Base-by-base conservation (phyloP, 306 rosid genomes). In the Arachis hypogaea region DNA sequence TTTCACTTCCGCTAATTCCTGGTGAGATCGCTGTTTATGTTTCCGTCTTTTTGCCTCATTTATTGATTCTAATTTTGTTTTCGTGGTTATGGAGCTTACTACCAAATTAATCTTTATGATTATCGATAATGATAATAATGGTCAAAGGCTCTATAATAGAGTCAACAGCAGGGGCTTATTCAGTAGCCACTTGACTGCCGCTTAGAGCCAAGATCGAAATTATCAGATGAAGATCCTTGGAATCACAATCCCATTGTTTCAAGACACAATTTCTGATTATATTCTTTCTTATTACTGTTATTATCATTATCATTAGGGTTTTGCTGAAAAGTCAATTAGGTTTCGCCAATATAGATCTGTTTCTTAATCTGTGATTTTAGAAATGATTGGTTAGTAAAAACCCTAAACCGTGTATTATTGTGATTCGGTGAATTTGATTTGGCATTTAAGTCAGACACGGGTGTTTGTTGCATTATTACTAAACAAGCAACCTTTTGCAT, bases 381-480 rank as follows among this genome's bases (percentile, higher is more conserved):
- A 33, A 33, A 33, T 2, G 38, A 4, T 22, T 22, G 16, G 54
- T 7, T 49, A 49, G 54, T 3, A 9, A 49, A 12, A 51, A 4
- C 3, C 0, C 38, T 18, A 45, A 30, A 2, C 7, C 3, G 0
- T 9, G 38, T 33, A 33, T 1, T 38, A 2, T 63, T 38, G 0
- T 14, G 40, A 1, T 55, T 55, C 4, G 38, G 42, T 57, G 44
- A n/a, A 1, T 61, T 49, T 11, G 2, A 33, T 52, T 67, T 58
- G 93, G 96, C 96, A 90, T 81, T 81, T 0, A 62, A 84, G 91
- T 87, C 97, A 92, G 96, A 89, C 96, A 89, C 97, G 96, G 96
- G 97, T 86, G 93, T 77, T 89, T 89, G 97, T 83, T 86, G 59
- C 55, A 11, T 22, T 0, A 59, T 74, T 10, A 36, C 50, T 11